phyloP scores from a whole-genome alignment of 1,139 yeast genomes.

The Kodamaea suecica region DNA sequence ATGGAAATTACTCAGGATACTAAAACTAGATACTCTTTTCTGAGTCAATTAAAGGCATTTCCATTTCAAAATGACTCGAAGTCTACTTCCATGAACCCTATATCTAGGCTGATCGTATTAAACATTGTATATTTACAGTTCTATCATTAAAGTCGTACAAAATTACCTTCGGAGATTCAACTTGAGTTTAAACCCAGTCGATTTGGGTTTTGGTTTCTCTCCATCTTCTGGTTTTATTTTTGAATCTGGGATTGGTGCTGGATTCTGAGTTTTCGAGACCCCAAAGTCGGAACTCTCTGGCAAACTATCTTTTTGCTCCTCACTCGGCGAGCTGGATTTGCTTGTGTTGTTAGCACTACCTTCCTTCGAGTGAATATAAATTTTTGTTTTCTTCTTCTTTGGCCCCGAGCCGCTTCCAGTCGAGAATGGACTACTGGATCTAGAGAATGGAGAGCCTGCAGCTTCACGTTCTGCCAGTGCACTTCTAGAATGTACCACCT shows the following conservation, averaged over 20 bases:
- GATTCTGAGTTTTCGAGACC: neutral
- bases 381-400: slow-evolving; percentile 23
- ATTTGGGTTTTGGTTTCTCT: slow-evolving; percentile 7
- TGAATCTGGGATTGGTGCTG: neutral
- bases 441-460: slow-evolving; percentile 13
- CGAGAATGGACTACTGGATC: slow-evolving; percentile 26
- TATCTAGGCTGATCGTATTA: too few species aligned
- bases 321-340: slow-evolving; percentile 1
- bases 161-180: slow-evolving; percentile 18
- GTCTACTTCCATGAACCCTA: too few species aligned
- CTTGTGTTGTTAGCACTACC: slow-evolving; percentile 1
- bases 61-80: too few species aligned
- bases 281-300: neutral
- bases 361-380: slow-evolving; percentile 20
- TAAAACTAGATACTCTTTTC: too few species aligned
- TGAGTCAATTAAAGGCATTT: too few species aligned
- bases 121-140: slow-evolving; percentile 4
- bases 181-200: slow-evolving; percentile 24
- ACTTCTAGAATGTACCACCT: slow-evolving; percentile 7
- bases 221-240: neutral
- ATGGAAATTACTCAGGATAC: too few species aligned
- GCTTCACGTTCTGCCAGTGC: slow-evolving; percentile 19
- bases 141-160: slow-evolving; percentile 6
- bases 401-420: slow-evolving; percentile 10
- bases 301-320: slow-evolving; percentile 2